A percentile compares a stretch with the other conserved stretches of the same genome.
phyloP scores from a whole-genome alignment of 2,329 filamentous ascomycete species.

The Grosmannia huntii region DNA sequence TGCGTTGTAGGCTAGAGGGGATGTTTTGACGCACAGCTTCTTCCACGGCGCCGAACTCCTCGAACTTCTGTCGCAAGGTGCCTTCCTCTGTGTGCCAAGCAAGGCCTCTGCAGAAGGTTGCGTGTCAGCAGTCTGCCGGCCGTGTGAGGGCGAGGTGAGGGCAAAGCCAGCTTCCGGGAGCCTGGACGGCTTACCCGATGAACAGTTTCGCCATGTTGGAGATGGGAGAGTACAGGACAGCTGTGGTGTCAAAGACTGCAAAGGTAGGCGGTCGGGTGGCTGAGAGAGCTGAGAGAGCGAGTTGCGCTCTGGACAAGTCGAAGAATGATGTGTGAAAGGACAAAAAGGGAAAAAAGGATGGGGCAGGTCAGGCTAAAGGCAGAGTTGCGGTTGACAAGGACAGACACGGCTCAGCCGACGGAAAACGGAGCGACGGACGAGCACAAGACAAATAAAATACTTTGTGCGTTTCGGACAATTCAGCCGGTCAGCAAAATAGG shows the following conservation, averaged over 20 bases:
- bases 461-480: not conserved
- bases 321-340: not conserved
- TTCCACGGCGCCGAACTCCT: conserved; percentile 80
- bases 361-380: not conserved
- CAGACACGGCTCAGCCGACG: not conserved
- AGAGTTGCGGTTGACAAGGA: not conserved
- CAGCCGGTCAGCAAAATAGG: not conserved
- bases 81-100: conserved; percentile 95
- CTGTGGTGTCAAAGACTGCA: not conserved
- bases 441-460: not conserved
- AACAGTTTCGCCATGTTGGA: conserved; percentile 79
- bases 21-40: conserved; percentile 66
- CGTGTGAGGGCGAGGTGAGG: not conserved
- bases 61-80: conserved; percentile 80
- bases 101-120: conserved; percentile 56
- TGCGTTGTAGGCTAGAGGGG: not conserved
- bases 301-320: not conserved
- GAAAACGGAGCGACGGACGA: not conserved
- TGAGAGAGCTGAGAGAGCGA: not conserved
- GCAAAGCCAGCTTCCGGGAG: not conserved
- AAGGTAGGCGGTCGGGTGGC: not conserved
- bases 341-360: not conserved
- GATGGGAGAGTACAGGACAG: not conserved
- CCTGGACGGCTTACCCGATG: conserved; percentile 57
- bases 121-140: conserved; percentile 9